phyloP scores from a whole-genome alignment of 768 basidiomycete genomes.

The Cystofilobasidium ferigula region DNA sequence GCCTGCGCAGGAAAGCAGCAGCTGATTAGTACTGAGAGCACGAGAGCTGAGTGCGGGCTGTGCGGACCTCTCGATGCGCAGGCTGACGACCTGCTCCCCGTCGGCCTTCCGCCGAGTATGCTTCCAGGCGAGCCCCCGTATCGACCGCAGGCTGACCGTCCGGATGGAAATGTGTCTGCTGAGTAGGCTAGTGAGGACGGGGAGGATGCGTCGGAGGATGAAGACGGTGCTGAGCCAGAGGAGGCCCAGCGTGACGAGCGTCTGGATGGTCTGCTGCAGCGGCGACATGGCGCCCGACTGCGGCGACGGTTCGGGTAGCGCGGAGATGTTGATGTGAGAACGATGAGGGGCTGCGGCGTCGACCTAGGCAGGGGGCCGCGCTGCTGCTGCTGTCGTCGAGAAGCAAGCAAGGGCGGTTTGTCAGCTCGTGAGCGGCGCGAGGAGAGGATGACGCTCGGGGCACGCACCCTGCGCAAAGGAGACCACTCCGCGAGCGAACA shows the following conservation, averaged over 20 bases:
- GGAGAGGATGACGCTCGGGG: too few species aligned
- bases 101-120: not conserved
- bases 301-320: not conserved
- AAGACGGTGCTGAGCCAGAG: conserved; percentile 2
- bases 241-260: conserved; percentile 1
- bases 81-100: not conserved
- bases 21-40: not conserved
- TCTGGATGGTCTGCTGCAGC: not conserved
- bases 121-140: conserved; percentile 21
- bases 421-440: too few species aligned
- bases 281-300: not conserved
- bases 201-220: conserved; percentile 14
- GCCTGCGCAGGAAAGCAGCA: not conserved
- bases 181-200: conserved; percentile 1
- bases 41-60: not conserved
- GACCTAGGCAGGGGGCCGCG: too few species aligned
- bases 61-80: conserved; percentile 4
- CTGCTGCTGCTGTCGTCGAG: too few species aligned
- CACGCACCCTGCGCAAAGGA: too few species aligned
- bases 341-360: too few species aligned
- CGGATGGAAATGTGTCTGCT: conserved; percentile 4
- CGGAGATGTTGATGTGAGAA: too few species aligned
- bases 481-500: too few species aligned
- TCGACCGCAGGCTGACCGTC: conserved; percentile 12
- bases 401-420: too few species aligned